A percentile compares a stretch with the other conserved stretches of the same genome.
Conservation (phyloP, 805 yeast species). For the Ogataea philodendri region DNA sequence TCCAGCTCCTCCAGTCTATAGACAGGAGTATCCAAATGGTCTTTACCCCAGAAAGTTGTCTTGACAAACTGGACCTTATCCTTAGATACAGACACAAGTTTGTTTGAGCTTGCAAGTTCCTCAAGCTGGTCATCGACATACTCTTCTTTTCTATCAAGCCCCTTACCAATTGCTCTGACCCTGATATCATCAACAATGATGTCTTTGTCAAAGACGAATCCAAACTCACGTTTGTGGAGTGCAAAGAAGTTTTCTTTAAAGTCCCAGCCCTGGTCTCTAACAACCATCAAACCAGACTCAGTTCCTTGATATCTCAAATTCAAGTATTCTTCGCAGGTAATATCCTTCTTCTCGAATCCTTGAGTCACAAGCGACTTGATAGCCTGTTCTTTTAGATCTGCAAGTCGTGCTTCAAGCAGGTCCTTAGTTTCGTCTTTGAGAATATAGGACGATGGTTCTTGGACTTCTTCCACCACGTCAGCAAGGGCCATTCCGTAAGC, state of each 20-base stretch:
- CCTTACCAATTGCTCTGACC: slow-evolving; percentile 70
- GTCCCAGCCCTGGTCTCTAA: slow-evolving; percentile 28
- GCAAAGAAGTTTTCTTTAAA: slow-evolving; percentile 48
- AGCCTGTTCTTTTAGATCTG: slow-evolving; percentile 43
- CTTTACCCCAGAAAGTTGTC: slow-evolving; percentile 56
- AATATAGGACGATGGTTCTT: slow-evolving; percentile 61
- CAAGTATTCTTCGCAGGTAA: slow-evolving; percentile 60
- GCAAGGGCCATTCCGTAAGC: slow-evolving; percentile 90
- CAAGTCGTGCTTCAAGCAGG: slow-evolving; percentile 45
- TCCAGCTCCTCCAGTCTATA: slow-evolving; percentile 52
- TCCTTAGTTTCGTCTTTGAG: slow-evolving; percentile 34
- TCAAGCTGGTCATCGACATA: slow-evolving; percentile 52
- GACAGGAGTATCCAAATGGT: slow-evolving; percentile 49
- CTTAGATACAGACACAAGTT: slow-evolving; percentile 24
- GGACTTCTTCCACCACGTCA: slow-evolving; percentile 78
- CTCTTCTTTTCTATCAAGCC: slow-evolving; percentile 40
- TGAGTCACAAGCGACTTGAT: slow-evolving; percentile 44
- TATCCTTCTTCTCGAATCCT: slow-evolving; percentile 46
- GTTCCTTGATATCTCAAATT: slow-evolving; percentile 85
- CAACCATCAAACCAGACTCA: slow-evolving; percentile 82
- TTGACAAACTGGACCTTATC: slow-evolving; percentile 38
- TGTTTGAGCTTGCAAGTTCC: slow-evolving; percentile 28
- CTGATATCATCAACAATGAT: slow-evolving; percentile 71
- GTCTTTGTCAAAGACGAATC: slow-evolving; percentile 58
- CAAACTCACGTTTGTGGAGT: slow-evolving; percentile 68